A percentile compares a stretch with the other conserved stretches of the same genome.
These are phyloP conservation scores for Penicillium odoratum DNA, from an alignment of 495 filamentous ascomycete genomes.

Conservation along the genomic window DNA sequence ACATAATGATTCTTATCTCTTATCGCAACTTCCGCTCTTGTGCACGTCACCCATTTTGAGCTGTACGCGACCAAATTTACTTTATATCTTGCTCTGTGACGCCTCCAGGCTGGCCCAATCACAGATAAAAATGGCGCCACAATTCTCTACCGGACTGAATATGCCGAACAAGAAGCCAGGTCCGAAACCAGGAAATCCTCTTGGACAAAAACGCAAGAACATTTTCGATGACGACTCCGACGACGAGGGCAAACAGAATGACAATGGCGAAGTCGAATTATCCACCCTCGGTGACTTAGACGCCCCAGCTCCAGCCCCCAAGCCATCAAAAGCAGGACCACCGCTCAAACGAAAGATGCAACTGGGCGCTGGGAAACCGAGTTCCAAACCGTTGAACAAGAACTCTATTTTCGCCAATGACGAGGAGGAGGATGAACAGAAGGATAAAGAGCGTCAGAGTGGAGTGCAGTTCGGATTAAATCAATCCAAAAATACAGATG, in stretches of 20 bases:
- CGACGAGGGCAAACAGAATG: conserved; percentile 37
- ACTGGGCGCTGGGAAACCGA: conserved; percentile 25
- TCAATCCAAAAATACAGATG: conserved; percentile 16
- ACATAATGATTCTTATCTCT: background rate
- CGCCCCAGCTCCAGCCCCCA: conserved; percentile 15
- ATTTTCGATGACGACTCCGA: conserved; percentile 50
- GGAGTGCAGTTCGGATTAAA: conserved; percentile 22
- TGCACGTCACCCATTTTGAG: background rate
- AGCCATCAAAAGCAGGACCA: conserved; percentile 24
- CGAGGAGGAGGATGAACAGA: conserved; percentile 36
- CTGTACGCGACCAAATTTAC: background rate
- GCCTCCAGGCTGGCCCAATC: background rate
- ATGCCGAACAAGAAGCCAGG: conserved; percentile 48
- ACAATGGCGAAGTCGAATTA: conserved; percentile 33
- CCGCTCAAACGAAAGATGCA: conserved; percentile 41
- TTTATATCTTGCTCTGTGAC: background rate
- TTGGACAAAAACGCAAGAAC: conserved; percentile 48
- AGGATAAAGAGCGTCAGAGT: conserved; percentile 21
- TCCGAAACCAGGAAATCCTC: conserved; percentile 23
- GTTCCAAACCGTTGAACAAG: conserved; percentile 39
- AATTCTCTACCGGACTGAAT: conserved; percentile 59
- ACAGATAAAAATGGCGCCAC: conserved; percentile 35
- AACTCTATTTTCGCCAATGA: conserved; percentile 45
- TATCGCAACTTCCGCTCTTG: background rate
- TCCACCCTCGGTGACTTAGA: conserved; percentile 46